Evolutionary conservation across 192 early-diverging fungal species (phyloP), one percentile per base, ranked within the genome.

Genomic region (Coemansia interrupta): DNA sequence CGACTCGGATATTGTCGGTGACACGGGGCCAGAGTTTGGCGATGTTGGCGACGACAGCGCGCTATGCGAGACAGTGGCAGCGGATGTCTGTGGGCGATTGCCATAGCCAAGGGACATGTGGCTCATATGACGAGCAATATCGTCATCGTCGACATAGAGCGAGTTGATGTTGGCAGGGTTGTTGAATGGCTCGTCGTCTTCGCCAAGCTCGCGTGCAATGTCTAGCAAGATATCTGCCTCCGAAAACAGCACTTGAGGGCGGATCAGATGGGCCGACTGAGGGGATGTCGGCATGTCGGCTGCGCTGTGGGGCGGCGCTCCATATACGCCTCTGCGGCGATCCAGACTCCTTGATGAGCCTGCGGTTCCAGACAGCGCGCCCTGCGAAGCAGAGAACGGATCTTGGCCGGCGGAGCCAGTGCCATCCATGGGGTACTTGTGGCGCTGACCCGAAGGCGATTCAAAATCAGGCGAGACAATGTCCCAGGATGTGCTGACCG

Each of bases 201-300:
- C 64, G 39, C 73, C 63, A 28, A 77, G 68, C 61, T 77, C 73
- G 32, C 73, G 68, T 39, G 73, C 73, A 67, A 77, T 77, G 47
- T 77, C 73, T 20, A 71, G 48, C 41, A 77, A 50, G 50, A 77
- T 71, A 46, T 64, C 61, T 4, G 61, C 45, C 22, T 60, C 62
- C 13, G 47, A 56, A 11, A 48, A 23, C 46, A 59, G 22, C 2
- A 59, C 39, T 13, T 55, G 54, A 19, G 54, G 38, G 39, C 39
- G 51, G 17, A 54, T 55, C 0, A 42, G 39, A 9, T 38, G 17
- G 1, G 44, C 46, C 24, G 45, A 39, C 30, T 45, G 29, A 7
- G 54, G 3, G 4, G 32, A 36, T 36, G 32, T 36, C 32, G 32
- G 32, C 3, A 36, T 36, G 32, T 36, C 32, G 32, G 23, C 39